Conservation (phyloP, 2,329 filamentous ascomycete genomes). For the Xylariaceae sp. region DNA sequence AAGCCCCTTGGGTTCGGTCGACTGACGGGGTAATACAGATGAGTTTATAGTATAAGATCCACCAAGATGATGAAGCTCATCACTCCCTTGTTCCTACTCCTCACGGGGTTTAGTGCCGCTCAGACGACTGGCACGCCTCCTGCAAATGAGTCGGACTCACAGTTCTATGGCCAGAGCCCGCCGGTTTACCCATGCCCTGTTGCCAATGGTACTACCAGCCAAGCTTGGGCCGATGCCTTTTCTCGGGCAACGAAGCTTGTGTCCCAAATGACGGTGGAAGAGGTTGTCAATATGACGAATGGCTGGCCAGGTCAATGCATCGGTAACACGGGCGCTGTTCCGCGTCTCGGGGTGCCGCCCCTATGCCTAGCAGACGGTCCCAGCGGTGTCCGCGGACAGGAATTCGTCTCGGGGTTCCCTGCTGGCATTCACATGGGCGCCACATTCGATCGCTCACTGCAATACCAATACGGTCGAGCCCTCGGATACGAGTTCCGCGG, state of each 20-base stretch:
- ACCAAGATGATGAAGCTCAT: too few species aligned
- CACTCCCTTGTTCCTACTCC: too few species aligned
- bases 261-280: too few species aligned
- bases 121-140: too few species aligned
- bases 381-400: conserved; percentile 74
- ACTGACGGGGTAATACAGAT: too few species aligned
- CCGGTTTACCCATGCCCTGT: conserved; percentile 4
- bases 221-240: too few species aligned
- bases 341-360: conserved; percentile 70
- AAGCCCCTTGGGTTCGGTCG: too few species aligned
- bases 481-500: conserved; percentile 70
- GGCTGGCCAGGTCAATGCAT: conserved; percentile 1
- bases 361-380: conserved; percentile 85
- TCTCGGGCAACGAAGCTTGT: too few species aligned
- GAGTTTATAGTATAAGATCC: too few species aligned
- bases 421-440: conserved; percentile 84
- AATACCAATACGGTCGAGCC: conserved; percentile 75
- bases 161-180: conserved; percentile 10
- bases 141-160: conserved; percentile 6
- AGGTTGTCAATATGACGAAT: too few species aligned
- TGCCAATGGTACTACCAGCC: too few species aligned
- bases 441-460: conserved; percentile 82
- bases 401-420: conserved; percentile 81
- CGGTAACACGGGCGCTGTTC: conserved; percentile 60
- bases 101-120: too few species aligned